These are phyloP conservation scores for Hygrophoropsis aurantiaca DNA, from an alignment of 768 basidiomycete genomes.

Conservation along the genomic window DNA sequence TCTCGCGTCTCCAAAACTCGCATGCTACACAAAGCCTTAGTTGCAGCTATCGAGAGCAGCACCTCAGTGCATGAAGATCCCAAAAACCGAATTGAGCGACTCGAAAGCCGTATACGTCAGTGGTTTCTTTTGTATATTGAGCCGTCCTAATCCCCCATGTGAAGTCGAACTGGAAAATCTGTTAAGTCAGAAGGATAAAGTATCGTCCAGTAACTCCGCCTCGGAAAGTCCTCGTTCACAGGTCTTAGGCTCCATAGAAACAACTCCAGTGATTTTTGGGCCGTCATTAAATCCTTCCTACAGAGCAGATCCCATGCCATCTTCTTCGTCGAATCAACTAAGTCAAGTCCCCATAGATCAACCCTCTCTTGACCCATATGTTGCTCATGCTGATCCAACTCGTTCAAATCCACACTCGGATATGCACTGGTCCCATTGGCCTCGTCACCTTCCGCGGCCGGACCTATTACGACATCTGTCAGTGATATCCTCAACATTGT, in stretches of 20 bases:
- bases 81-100: conserved; percentile 58
- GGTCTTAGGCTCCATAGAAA: not conserved
- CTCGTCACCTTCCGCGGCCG: conserved; percentile 58
- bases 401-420: conserved; percentile 7
- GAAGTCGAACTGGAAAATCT: conserved; percentile 68
- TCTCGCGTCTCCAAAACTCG: conserved; percentile 1
- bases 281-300: too few species aligned
- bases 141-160: conserved; percentile 5
- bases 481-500: conserved; percentile 19
- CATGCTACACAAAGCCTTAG: conserved; percentile 26
- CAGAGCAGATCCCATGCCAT: too few species aligned
- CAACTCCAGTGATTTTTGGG: not conserved
- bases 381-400: not conserved
- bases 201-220: conserved; percentile 4
- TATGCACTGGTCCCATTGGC: conserved; percentile 46
- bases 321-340: too few species aligned
- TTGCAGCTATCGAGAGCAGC: conserved; percentile 34
- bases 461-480: conserved; percentile 67
- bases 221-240: conserved; percentile 2
- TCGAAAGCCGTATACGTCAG: conserved; percentile 71
- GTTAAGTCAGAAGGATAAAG: conserved; percentile 55
- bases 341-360: not conserved
- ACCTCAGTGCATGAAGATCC: conserved; percentile 45
- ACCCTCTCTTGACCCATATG: not conserved
- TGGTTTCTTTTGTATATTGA: conserved; percentile 6